Base-by-base conservation (phyloP, 2,329 filamentous ascomycete genomes). In the Cryphonectria nitschkei region DNA sequence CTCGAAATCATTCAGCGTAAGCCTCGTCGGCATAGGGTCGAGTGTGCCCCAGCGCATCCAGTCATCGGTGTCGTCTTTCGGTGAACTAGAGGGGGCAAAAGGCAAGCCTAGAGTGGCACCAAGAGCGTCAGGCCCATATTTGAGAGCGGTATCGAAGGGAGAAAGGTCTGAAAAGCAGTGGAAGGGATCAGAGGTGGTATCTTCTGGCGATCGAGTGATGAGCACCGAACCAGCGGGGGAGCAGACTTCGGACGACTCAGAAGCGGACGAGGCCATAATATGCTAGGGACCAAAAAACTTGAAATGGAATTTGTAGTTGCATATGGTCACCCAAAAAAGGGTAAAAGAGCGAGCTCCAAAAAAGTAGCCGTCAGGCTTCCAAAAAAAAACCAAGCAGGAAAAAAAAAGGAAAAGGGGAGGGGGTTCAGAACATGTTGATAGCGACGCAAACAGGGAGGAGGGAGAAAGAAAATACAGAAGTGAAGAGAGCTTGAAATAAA, bases 11-110 rank as follows among this genome's bases (percentile, higher is more conserved):
- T 65, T 67, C 69, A 73, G 39, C 50, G 71, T 71, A 69, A 71
- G 54, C 63, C 66, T 71, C 67, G 69, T 65, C 66, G 71, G 46
- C 41, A 66, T 66, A 19, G 71, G 69, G 61, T 73, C 71, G 52
- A 73, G 46, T 37, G 67, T 71, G 67, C 69, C 71, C 71, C 69
- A 52, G 39, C 67, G 41, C 37, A 68, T 68, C 71, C 71, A 73
- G 34, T 73, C 69, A 22, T 52, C 43, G 32, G 60, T 39, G 60
- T 70, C 66, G 50, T 72, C 29, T 54, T 37, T 67, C 9, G 37
- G 39, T 46, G 39, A 46, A 37, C 39, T 41, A 22, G 52, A 29
- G 26, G 52, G 37, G 39, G 46, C 26, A 16, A 56, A 50, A 29
- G 41, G 52, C 43, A 50, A 22, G 39, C 29, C 16, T 41, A 43